These are phyloP conservation scores for Podospora sp. DNA, from an alignment of 495 filamentous ascomycete species.

Conservation along the genomic window DNA sequence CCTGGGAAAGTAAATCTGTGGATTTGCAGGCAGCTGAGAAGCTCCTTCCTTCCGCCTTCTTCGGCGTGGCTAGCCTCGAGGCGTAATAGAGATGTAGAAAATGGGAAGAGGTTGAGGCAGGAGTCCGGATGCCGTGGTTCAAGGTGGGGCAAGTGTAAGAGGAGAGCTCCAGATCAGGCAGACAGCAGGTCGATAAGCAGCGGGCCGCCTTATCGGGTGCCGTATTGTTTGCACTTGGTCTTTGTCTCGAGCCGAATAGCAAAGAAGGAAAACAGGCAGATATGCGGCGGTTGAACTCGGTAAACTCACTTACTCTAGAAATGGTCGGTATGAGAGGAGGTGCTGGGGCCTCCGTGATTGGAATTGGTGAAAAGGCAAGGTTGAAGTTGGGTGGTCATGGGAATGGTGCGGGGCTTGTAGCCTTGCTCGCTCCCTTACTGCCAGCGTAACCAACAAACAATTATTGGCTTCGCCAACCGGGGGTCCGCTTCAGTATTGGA, in stretches of 20 bases:
- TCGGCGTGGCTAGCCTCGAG: constrained; percentile 13
- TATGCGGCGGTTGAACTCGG: background rate
- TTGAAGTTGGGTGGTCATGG: background rate
- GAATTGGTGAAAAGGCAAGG: background rate
- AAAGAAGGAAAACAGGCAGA: background rate
- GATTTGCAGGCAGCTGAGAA: background rate
- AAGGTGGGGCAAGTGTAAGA: constrained; percentile 18
- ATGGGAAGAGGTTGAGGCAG: constrained; percentile 22
- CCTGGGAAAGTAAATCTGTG: background rate
- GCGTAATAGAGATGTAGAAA: constrained; percentile 8
- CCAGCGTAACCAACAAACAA: background rate
- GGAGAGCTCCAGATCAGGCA: constrained; percentile 16
- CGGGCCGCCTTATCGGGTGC: constrained; percentile 17
- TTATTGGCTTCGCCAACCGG: background rate
- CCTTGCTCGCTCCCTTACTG: background rate
- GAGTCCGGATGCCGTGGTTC: constrained; percentile 1
- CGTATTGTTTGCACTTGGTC: background rate
- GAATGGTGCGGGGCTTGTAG: background rate
- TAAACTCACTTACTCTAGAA: background rate
- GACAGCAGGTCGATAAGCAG: constrained; percentile 17
- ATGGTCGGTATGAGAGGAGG: no score
- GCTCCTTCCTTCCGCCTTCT: background rate
- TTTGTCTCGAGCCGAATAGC: background rate
- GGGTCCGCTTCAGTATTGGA: background rate
- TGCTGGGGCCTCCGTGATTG: background rate